Percentiles rank a stretch among this genome's conserved stretches.
Conservation (phyloP, 75 land plant species). For the Sequoiadendron giganteum region DNA sequence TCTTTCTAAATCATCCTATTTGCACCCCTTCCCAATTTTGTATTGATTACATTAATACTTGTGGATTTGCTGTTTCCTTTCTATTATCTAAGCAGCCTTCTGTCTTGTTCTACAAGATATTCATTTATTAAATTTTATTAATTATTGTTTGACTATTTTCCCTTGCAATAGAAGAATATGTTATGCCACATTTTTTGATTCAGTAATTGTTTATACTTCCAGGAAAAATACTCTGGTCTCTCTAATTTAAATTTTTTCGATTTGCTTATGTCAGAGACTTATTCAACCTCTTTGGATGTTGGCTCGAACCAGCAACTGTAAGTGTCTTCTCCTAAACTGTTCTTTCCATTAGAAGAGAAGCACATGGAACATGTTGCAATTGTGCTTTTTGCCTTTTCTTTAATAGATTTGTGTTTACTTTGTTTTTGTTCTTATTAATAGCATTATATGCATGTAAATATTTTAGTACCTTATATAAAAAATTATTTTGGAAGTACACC, state of each 20-base stretch:
- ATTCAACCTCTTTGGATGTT: conserved; percentile 66
- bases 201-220: neutral
- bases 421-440: neutral
- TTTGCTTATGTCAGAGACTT: conserved; percentile 41
- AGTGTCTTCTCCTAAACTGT: conserved; percentile 12
- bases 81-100: neutral
- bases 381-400: neutral
- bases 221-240: neutral
- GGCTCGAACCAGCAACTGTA: conserved; percentile 70
- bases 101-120: neutral
- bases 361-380: neutral
- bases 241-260: neutral
- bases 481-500: neutral
- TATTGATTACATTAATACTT: neutral
- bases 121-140: neutral
- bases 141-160: neutral
- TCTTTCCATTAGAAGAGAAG: neutral
- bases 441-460: neutral
- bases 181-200: neutral
- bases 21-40: neutral
- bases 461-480: neutral
- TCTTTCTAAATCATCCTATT: neutral
- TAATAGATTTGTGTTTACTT: neutral
- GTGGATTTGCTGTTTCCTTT: neutral
- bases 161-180: neutral